These are phyloP conservation scores for Elsinoe ampelina DNA, from an alignment of 2,329 filamentous ascomycete genomes.

Conservation along the genomic window DNA sequence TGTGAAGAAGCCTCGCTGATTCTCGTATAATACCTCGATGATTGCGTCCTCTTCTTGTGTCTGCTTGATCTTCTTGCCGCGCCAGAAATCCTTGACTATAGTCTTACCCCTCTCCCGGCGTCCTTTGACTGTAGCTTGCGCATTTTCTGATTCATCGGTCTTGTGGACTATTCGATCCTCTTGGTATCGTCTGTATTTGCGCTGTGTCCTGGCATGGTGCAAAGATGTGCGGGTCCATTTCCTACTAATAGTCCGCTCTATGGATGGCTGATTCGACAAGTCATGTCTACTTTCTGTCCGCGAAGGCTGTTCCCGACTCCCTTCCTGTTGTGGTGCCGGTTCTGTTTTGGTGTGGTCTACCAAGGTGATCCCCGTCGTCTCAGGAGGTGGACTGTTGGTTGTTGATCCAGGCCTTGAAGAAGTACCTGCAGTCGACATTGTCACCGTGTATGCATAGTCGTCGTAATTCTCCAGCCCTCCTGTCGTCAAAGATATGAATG, in stretches of 20 bases:
- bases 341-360: slow-evolving; percentile 44
- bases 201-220: slow-evolving; percentile 15
- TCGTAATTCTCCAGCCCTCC: background rate
- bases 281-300: slow-evolving; percentile 8
- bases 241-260: slow-evolving; percentile 15
- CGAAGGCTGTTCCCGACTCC: slow-evolving; percentile 2
- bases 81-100: slow-evolving; percentile 24
- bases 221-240: slow-evolving; percentile 21
- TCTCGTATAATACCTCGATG: slow-evolving; percentile 89
- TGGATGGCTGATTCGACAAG: slow-evolving; percentile 11
- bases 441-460: slow-evolving; percentile 3
- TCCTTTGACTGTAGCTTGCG: slow-evolving; percentile 16
- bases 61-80: slow-evolving; percentile 25
- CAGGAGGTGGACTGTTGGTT: slow-evolving; percentile 28
- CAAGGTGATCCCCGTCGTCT: slow-evolving; percentile 50
- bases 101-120: slow-evolving; percentile 25
- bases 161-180: slow-evolving; percentile 20
- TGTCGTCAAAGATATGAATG: background rate
- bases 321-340: slow-evolving; percentile 4
- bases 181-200: slow-evolving; percentile 15
- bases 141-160: slow-evolving; percentile 15
- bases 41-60: slow-evolving; percentile 37
- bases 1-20: slow-evolving; percentile 81
- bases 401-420: background rate
- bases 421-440: slow-evolving; percentile 8